Evolutionary conservation across 179 eudicot species (phyloP).

Genomic region (Corrigiola litoralis): DNA sequence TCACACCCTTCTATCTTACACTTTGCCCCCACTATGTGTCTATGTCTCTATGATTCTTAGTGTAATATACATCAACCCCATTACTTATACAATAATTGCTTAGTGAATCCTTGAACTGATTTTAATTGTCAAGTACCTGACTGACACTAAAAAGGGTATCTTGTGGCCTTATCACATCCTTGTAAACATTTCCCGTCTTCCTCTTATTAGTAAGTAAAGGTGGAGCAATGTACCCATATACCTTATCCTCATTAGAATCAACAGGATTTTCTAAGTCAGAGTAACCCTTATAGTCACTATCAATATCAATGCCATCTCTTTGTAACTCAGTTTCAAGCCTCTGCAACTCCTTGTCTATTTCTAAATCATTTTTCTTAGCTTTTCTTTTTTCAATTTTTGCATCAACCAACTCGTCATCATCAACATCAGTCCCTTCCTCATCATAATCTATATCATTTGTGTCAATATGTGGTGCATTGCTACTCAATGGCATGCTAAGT

Average conservation of each 20-base stretch:
- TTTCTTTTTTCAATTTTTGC: neutral
- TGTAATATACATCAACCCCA: too few relatives aligned
- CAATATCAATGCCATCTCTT: neutral
- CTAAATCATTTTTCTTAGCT: neutral
- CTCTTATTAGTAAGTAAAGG: neutral
- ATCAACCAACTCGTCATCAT: neutral
- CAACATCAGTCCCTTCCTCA: neutral
- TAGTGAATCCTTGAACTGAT: neutral
- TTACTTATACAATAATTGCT: neutral
- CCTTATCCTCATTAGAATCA: neutral
- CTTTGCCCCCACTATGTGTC: neutral
- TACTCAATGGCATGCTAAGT: neutral
- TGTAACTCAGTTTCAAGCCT: neutral
- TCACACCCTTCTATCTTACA: neutral
- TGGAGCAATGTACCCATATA: neutral
- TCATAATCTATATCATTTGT: neutral
- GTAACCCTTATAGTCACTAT: neutral
- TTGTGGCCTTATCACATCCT: neutral
- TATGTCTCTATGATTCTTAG: neutral
- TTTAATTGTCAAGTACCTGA: neutral
- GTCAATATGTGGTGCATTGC: neutral
- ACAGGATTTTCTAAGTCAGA: neutral
- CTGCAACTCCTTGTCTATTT: neutral
- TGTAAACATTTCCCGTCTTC: neutral
- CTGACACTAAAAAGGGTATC: neutral